Percentiles rank a stretch among this genome's conserved stretches.
Evolutionary conservation across 768 basidiomycete genomes (phyloP).

Genomic region (Dioszegia crocea): DNA sequence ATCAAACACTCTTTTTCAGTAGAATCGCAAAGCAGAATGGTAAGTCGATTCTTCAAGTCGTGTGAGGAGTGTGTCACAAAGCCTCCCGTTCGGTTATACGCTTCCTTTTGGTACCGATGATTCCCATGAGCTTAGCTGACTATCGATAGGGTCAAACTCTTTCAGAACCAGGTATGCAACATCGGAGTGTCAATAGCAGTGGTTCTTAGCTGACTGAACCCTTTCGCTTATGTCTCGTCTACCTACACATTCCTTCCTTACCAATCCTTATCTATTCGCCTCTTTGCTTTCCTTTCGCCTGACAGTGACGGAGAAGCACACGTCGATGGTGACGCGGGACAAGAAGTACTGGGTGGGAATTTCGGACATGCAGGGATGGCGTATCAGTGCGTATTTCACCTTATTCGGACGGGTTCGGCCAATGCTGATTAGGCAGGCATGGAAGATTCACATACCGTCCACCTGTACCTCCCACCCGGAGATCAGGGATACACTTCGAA

Average conservation of each 20-base stretch:
- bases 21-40: conserved; percentile 7
- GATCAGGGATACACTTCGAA: conserved; percentile 20
- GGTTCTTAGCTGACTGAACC: conserved; percentile 8
- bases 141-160: conserved; percentile 47
- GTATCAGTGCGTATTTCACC: conserved; percentile 76
- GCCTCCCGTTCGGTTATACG: background rate
- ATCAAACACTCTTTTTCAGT: background rate
- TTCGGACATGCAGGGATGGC: conserved; percentile 99
- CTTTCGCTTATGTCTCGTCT: background rate
- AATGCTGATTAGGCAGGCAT: conserved; percentile 60
- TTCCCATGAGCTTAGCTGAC: conserved; percentile 3
- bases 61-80: too few relatives aligned
- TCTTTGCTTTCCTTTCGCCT: background rate
- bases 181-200: background rate
- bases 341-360: conserved; percentile 61
- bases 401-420: background rate
- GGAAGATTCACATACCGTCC: conserved; percentile 88
- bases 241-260: background rate
- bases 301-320: conserved; percentile 66
- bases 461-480: conserved; percentile 58
- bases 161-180: conserved; percentile 44
- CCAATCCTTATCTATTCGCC: background rate
- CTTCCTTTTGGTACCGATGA: background rate
- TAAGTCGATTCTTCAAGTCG: background rate
- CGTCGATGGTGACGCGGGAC: conserved; percentile 49